Conservation (phyloP, 2,329 filamentous ascomycete genomes). For the Alternaria sp. region DNA sequence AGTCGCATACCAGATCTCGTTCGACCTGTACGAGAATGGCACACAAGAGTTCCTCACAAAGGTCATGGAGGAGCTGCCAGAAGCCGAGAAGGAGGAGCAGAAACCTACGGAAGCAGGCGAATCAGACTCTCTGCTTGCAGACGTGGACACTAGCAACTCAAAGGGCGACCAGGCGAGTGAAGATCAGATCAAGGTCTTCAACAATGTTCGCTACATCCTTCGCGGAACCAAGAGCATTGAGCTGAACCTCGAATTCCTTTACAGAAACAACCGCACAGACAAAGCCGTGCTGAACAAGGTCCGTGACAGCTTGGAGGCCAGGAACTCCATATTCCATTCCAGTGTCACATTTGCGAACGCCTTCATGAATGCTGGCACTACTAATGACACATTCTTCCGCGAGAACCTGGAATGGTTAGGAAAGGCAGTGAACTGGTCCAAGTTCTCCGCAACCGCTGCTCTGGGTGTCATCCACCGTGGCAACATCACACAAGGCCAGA, state of each 20-base stretch:
- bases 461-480: conserved; percentile 96
- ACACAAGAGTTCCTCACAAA: conserved; percentile 96
- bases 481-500: conserved; percentile 91
- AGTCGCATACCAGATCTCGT: conserved; percentile 95
- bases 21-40: conserved; percentile 97
- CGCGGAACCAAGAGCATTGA: conserved; percentile 93
- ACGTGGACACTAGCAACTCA: conserved; percentile 62
- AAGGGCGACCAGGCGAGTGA: conserved; percentile 57
- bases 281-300: conserved; percentile 94
- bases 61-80: conserved; percentile 81
- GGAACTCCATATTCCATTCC: conserved; percentile 98
- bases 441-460: conserved; percentile 96
- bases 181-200: conserved; percentile 64
- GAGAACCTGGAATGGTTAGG: conserved; percentile 98
- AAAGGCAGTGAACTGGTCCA: conserved; percentile 99
- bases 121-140: conserved; percentile 65
- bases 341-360: conserved; percentile 97
- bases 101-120: conserved; percentile 62
- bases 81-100: conserved; percentile 57
- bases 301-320: conserved; percentile 90
- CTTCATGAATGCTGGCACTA: conserved; percentile 99
- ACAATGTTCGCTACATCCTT: conserved; percentile 70
- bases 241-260: conserved; percentile 94
- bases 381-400: conserved; percentile 97
- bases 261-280: conserved; percentile 93